Evolutionary conservation across 768 basidiomycete species (phyloP).

Genomic region (Gymnopilus junonius): DNA sequence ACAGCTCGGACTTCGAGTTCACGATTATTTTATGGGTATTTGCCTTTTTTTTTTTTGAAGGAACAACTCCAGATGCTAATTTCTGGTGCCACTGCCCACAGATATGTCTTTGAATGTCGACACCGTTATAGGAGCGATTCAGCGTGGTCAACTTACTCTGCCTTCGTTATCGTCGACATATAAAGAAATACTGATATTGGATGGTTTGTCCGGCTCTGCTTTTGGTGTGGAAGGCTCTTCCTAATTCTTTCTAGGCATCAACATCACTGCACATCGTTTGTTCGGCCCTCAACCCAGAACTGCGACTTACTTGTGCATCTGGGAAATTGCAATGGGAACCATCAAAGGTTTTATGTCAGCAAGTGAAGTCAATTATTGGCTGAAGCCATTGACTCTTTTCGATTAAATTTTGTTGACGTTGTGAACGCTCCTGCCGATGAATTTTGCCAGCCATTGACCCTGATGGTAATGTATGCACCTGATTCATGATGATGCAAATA

Average conservation of each 20-base stretch:
- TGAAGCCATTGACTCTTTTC: slow-evolving; percentile 61
- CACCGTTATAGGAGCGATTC: slow-evolving; percentile 57
- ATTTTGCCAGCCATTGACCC: slow-evolving; percentile 68
- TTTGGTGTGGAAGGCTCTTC: neutral
- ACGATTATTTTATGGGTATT: slow-evolving; percentile 93
- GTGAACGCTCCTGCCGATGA: slow-evolving; percentile 82
- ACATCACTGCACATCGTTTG: slow-evolving; percentile 82
- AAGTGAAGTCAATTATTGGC: slow-evolving; percentile 53
- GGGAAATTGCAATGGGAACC: slow-evolving; percentile 82
- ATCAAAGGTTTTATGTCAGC: slow-evolving; percentile 62
- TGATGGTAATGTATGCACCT: slow-evolving; percentile 72
- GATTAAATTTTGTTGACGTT: slow-evolving; percentile 71
- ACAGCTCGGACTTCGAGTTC: slow-evolving; percentile 76
- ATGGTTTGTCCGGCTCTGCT: slow-evolving; percentile 35
- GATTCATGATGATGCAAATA: neutral
- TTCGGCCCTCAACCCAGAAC: slow-evolving; percentile 90
- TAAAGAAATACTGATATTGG: slow-evolving; percentile 51
- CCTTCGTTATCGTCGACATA: slow-evolving; percentile 9
- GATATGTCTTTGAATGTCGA: slow-evolving; percentile 82
- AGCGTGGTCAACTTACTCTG: slow-evolving; percentile 45
- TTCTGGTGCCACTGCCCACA: slow-evolving; percentile 27
- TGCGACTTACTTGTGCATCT: slow-evolving; percentile 88
- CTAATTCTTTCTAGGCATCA: slow-evolving; percentile 55
- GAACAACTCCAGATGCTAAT: neutral
- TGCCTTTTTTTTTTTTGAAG: slow-evolving; percentile 3